phyloP scores from a whole-genome alignment of 2,329 filamentous ascomycete species.

The Drechslerella dactyloides region DNA sequence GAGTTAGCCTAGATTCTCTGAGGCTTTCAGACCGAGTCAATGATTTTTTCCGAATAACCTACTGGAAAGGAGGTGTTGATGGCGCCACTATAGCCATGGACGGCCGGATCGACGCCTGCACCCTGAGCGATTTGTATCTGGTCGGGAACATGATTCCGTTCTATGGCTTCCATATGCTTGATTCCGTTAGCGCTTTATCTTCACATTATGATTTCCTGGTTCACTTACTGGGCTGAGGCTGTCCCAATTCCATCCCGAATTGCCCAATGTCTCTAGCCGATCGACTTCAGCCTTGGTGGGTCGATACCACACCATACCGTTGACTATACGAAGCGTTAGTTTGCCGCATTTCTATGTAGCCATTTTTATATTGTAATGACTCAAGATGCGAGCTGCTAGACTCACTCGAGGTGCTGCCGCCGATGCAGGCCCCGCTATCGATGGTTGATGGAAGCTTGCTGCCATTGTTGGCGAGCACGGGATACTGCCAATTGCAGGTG shows the following conservation, averaged over 20 bases:
- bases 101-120: conserved; percentile 9
- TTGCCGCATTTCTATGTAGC: conserved; percentile 1
- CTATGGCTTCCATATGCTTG: conserved; percentile 42
- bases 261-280: conserved; percentile 46
- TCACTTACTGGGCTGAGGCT: conserved; percentile 9
- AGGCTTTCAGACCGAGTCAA: conserved; percentile 6
- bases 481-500: conserved; percentile 53
- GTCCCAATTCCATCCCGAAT: conserved; percentile 10
- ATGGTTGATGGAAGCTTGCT: conserved; percentile 43
- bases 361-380: not conserved
- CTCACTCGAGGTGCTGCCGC: conserved; percentile 54
- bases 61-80: conserved; percentile 55
- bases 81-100: conserved; percentile 31
- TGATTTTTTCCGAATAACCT: conserved; percentile 20
- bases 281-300: conserved; percentile 53
- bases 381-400: conserved; percentile 4
- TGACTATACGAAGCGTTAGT: conserved; percentile 43
- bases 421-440: conserved; percentile 54
- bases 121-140: conserved; percentile 50
- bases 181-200: conserved; percentile 12
- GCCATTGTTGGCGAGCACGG: conserved; percentile 52
- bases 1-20: conserved; percentile 6
- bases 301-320: conserved; percentile 54
- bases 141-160: conserved; percentile 52
- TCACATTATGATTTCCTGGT: conserved; percentile 4